Base-by-base conservation (phyloP, 2,329 filamentous ascomycete species). In the Diplocarpon mali region DNA sequence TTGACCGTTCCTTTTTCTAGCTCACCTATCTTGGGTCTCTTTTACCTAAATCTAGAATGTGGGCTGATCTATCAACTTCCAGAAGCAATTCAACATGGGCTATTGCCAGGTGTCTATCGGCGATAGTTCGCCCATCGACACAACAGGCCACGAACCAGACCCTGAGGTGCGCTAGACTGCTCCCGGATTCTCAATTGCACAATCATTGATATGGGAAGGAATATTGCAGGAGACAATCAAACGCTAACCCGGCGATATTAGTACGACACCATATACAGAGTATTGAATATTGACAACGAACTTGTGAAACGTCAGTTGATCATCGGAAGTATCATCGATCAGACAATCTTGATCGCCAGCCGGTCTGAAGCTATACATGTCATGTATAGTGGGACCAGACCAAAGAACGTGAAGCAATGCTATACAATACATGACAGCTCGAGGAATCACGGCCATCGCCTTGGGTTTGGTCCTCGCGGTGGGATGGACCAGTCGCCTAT, bases 311-410 rank as follows among this genome's bases (percentile, higher is more conserved):
- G 87, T 49, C 81, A 88, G 47, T 68, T 96, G 38, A 82, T 98
- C 57, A 92, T 96, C 60, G 82, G 80, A 50, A 75, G 87, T 54
- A 66, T 68, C 6, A 86, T 95, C 42, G 92, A 98, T 50, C 89
- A 95, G 62, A 78, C 82, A 7, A 76, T 95, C 5, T 69, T 98
- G 1, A 78, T 95, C 43, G 70, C 79, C 44, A 70, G 81, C 27
- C 70, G 84, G 24, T 63, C 70, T 1, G 74, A 85, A 45, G 92
- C 82, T 1, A 70, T 81, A 35, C 66, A 70, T 3, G 73, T 85
- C 37, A 85, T 95, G 73, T 77, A 83, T 48, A 70, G 72, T 42
- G 70, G 69, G 16, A 66, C 66, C 34, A 68, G 39, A 37, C 78
- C 81, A 1, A 70, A 65, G 12, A 90, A 95, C 51, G 85, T 90